A percentile compares a stretch with the other conserved stretches of the same genome.
These are phyloP conservation scores for Sporormia fimetaria DNA, from an alignment of 495 filamentous ascomycete genomes.

Conservation along the genomic window DNA sequence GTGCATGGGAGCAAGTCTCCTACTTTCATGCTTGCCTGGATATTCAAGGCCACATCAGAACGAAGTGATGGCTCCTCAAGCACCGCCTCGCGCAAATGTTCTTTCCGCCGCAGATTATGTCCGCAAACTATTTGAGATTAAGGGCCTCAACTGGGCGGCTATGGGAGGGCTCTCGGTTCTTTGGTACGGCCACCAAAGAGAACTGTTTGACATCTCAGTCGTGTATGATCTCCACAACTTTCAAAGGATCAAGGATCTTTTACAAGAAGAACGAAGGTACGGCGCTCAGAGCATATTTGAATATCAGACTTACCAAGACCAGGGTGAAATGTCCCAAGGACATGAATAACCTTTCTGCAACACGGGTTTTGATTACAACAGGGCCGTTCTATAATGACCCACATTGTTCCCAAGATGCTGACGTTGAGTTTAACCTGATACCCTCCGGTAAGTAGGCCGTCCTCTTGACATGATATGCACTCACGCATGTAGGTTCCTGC, in stretches of 20 bases:
- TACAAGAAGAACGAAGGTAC: conserved; percentile 12
- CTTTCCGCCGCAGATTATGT: conserved; percentile 15
- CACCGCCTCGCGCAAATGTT: conserved; percentile 15
- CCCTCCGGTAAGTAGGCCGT: conserved; percentile 11
- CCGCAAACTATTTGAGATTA: conserved; percentile 12
- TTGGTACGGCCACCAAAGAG: conserved; percentile 10
- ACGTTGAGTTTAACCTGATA: conserved; percentile 15
- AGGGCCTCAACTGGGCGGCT: conserved; percentile 19
- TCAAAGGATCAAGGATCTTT: conserved; percentile 7
- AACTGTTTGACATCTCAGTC: conserved; percentile 15
- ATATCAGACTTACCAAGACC: neutral
- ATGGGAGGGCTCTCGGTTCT: conserved; percentile 15
- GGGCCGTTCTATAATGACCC: conserved; percentile 16
- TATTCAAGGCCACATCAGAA: no score
- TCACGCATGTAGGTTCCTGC: conserved; percentile 1
- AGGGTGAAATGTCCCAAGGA: conserved; percentile 13
- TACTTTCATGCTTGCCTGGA: no score
- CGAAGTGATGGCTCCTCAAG: conserved; percentile 6
- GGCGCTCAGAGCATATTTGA: neutral
- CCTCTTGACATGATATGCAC: neutral
- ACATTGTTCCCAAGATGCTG: conserved; percentile 12
- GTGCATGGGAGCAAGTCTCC: no score
- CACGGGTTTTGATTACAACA: conserved; percentile 11
- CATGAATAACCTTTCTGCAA: conserved; percentile 15
- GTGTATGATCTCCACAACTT: conserved; percentile 17